These are phyloP conservation scores for Corynascus novoguineensis DNA, from an alignment of 495 filamentous ascomycete species.

Conservation along the genomic window DNA sequence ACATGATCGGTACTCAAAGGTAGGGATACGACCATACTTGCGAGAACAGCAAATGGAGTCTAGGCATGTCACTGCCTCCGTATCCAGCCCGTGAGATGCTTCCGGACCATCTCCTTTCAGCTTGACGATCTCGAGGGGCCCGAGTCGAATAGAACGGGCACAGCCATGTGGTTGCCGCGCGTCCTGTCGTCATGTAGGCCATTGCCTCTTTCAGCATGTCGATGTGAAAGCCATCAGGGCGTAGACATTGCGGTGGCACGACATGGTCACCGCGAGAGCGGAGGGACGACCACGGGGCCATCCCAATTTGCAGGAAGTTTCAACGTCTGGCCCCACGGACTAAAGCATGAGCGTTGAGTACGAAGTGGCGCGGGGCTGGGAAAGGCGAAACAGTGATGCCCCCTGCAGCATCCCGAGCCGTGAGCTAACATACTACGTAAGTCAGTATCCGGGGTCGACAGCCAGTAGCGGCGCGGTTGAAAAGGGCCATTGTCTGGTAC, in stretches of 20 bases:
- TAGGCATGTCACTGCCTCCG: too few species aligned
- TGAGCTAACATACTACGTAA: neutral
- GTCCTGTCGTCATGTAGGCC: conserved; percentile 3
- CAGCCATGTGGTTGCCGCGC: conserved; percentile 14
- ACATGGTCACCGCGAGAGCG: neutral
- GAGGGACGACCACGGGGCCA: neutral
- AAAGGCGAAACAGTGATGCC: neutral
- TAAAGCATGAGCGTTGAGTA: too few species aligned
- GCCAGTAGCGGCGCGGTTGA: neutral
- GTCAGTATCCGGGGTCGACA: conserved; percentile 7
- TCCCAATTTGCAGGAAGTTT: neutral
- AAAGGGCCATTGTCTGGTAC: too few species aligned
- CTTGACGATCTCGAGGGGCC: neutral
- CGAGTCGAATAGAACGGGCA: neutral
- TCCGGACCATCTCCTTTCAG: neutral
- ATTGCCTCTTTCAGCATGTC: too few species aligned
- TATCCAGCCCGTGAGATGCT: too few species aligned
- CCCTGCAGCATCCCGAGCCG: neutral
- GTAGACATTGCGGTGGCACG: conserved; percentile 1
- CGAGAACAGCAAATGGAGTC: too few species aligned
- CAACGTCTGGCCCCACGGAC: too few species aligned
- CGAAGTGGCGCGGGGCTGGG: too few species aligned
- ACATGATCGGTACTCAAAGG: too few species aligned
- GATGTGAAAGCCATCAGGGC: neutral
- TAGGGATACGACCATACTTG: too few species aligned